These are phyloP conservation scores for Knoxia roxburghii DNA, from an alignment of 257 asterid species.

Conservation along the genomic window DNA sequence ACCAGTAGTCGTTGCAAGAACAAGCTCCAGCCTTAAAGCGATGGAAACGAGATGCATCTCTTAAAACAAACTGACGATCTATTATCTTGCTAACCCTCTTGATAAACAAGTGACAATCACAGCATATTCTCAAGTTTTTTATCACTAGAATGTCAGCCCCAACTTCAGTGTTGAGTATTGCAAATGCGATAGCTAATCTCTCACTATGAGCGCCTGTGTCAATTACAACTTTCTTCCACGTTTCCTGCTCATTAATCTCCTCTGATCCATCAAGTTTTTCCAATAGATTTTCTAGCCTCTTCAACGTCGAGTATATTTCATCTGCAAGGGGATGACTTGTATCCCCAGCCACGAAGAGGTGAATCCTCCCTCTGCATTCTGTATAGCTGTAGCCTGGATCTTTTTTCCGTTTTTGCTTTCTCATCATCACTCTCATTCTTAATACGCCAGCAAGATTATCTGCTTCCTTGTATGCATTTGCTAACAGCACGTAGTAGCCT, in stretches of 20 bases:
- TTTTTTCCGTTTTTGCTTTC: constrained; percentile 60
- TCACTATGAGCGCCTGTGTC: constrained; percentile 60
- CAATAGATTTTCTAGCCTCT: constrained; percentile 40
- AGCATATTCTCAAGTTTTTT: constrained; percentile 81
- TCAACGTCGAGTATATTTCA: constrained; percentile 47
- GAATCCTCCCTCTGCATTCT: constrained; percentile 51
- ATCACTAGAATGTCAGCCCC: constrained; percentile 57
- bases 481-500: constrained; percentile 72
- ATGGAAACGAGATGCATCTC: constrained; percentile 92
- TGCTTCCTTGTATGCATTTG: constrained; percentile 59
- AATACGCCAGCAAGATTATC: constrained; percentile 48
- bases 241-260: constrained; percentile 13
- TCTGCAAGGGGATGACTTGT: constrained; percentile 46
- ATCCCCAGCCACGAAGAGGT: constrained; percentile 76
- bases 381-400: constrained; percentile 86
- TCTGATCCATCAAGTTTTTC: constrained; percentile 12
- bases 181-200: constrained; percentile 81
- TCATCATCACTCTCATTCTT: constrained; percentile 66
- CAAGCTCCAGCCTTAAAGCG: constrained; percentile 71
- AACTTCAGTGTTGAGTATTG: constrained; percentile 37
- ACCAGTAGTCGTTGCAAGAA: constrained; percentile 94
- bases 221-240: constrained; percentile 17
- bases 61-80: constrained; percentile 51
- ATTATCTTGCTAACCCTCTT: constrained; percentile 52
- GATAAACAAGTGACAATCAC: constrained; percentile 68